A percentile compares a stretch with the other conserved stretches of the same genome.
Evolutionary conservation across 495 filamentous ascomycete species (phyloP).

Genomic region (Xylaria bambusicola): DNA sequence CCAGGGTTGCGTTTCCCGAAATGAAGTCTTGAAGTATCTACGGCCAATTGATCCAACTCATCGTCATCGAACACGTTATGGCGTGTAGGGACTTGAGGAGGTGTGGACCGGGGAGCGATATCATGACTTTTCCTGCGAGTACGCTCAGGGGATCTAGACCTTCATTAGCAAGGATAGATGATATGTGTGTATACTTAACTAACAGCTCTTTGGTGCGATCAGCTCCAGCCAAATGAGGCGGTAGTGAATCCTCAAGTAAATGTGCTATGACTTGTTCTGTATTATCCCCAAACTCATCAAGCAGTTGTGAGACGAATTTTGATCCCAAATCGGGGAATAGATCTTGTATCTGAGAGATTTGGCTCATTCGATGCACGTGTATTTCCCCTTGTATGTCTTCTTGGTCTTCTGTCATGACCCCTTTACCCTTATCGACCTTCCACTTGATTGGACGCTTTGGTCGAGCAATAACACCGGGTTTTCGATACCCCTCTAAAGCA

Average conservation of each 20-base stretch:
- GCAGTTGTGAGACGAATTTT: slow-evolving; percentile 74
- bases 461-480: slow-evolving; percentile 51
- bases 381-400: slow-evolving; percentile 54
- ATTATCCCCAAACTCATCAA: slow-evolving; percentile 77
- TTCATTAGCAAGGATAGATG: slow-evolving; percentile 23
- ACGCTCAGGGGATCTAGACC: slow-evolving; percentile 26
- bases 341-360: slow-evolving; percentile 86
- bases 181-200: slow-evolving; percentile 22
- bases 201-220: slow-evolving; percentile 59
- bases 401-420: slow-evolving; percentile 46
- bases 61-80: slow-evolving; percentile 78
- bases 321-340: slow-evolving; percentile 88
- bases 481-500: slow-evolving; percentile 57
- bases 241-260: slow-evolving; percentile 80
- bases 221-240: slow-evolving; percentile 56
- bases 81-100: slow-evolving; percentile 39
- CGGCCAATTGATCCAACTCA: slow-evolving; percentile 72
- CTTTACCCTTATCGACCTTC: slow-evolving; percentile 71
- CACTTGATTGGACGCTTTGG: slow-evolving; percentile 51
- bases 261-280: slow-evolving; percentile 79
- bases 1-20: slow-evolving; percentile 70
- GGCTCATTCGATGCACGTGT: slow-evolving; percentile 78
- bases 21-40: slow-evolving; percentile 63
- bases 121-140: slow-evolving; percentile 29
- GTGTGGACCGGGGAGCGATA: slow-evolving; percentile 44